Percentiles rank a stretch among this genome's conserved stretches.
These are phyloP conservation scores for Rhizopogon salebrosus DNA, from an alignment of 768 basidiomycete genomes.

Conservation along the genomic window DNA sequence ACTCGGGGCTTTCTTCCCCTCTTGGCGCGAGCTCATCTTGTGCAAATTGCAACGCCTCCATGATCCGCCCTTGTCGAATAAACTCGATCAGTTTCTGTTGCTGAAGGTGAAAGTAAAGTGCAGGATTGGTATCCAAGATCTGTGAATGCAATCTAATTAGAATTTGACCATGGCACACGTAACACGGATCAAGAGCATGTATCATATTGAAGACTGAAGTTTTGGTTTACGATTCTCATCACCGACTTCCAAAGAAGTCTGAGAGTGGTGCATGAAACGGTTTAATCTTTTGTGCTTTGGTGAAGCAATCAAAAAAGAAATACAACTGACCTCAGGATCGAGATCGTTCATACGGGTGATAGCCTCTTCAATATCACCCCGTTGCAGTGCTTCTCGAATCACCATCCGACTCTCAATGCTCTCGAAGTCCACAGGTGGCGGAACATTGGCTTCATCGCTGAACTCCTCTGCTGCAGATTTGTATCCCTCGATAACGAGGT, in stretches of 20 bases:
- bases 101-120: conserved; percentile 91
- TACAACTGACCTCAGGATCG: conserved; percentile 83
- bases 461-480: conserved; percentile 95
- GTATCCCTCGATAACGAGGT: conserved; percentile 96
- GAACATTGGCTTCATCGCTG: conserved; percentile 77
- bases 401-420: conserved; percentile 92
- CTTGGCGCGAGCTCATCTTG: conserved; percentile 92
- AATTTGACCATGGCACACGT: background rate
- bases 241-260: conserved; percentile 68
- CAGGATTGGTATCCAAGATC: conserved; percentile 96
- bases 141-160: conserved; percentile 34
- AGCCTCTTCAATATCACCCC: conserved; percentile 92
- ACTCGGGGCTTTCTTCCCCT: conserved; percentile 92
- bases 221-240: conserved; percentile 76
- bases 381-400: conserved; percentile 89
- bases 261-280: conserved; percentile 97
- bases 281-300: conserved; percentile 68
- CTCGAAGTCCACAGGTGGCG: conserved; percentile 78
- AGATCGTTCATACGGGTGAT: conserved; percentile 94
- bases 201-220: conserved; percentile 99
- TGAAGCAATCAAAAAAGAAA: conserved; percentile 5
- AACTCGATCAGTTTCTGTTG: conserved; percentile 94
- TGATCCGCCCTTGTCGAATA: conserved; percentile 76
- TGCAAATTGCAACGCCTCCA: conserved; percentile 84
- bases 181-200: conserved; percentile 19